Evolutionary conservation across 2,329 filamentous ascomycete genomes (phyloP).

Genomic region (Ambrosiella cleistominuta): DNA sequence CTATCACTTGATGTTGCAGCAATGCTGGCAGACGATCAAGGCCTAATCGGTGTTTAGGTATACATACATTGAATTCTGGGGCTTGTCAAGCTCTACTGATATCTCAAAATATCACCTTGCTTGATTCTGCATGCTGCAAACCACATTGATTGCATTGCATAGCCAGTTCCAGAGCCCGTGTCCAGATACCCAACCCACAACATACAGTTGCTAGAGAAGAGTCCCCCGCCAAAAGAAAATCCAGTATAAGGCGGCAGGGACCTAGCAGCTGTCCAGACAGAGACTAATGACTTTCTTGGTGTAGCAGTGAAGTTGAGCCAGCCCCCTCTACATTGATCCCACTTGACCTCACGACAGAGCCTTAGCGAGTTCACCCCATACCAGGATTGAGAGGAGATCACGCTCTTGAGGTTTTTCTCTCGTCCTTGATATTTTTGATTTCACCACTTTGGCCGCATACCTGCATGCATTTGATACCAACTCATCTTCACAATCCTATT

Average conservation of each 20-base stretch:
- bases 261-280: not conserved
- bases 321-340: not conserved
- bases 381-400: not conserved
- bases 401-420: not conserved
- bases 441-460: not conserved
- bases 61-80: not conserved
- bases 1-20: not conserved
- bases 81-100: not conserved
- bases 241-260: not conserved
- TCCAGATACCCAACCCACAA: not conserved
- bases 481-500: not conserved
- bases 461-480: not conserved
- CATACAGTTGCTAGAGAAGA: not conserved
- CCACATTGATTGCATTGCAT: not conserved
- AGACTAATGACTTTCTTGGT: too few relatives aligned
- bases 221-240: not conserved
- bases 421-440: not conserved
- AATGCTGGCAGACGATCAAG: not conserved
- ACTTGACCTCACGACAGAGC: not conserved
- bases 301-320: not conserved
- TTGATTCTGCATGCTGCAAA: not conserved
- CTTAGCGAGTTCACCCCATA: not conserved
- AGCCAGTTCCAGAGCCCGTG: not conserved
- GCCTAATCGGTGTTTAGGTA: slow-evolving; percentile 1
- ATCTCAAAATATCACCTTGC: not conserved